Percentiles rank a stretch among this genome's conserved stretches.
phyloP scores from a whole-genome alignment of 192 early-diverging fungal genomes.

The Backusella tarrabulga region DNA sequence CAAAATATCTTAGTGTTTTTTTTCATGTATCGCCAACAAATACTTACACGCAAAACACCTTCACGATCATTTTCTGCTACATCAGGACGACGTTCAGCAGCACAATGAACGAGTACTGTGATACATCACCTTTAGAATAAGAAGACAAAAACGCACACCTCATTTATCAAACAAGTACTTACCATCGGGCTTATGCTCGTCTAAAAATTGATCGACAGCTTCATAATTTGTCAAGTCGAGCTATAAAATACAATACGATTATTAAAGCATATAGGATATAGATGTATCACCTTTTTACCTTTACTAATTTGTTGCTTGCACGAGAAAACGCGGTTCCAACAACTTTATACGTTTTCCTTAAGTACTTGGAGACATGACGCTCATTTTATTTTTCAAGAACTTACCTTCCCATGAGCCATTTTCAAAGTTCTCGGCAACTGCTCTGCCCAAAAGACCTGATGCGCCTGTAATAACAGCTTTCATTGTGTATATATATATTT shows the following conservation, averaged over 20 bases:
- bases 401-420: constrained; percentile 51
- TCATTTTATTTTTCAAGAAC: not conserved
- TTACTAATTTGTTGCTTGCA: constrained; percentile 48
- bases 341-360: constrained; percentile 37
- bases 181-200: constrained; percentile 55
- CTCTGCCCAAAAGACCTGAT: constrained; percentile 80
- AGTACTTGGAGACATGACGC: not conserved
- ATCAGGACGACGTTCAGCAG: constrained; percentile 84
- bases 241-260: constrained; percentile 20
- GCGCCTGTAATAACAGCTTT: constrained; percentile 79
- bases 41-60: constrained; percentile 50
- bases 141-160: too few species aligned
- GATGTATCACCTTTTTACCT: constrained; percentile 38
- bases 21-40: not conserved
- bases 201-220: constrained; percentile 54
- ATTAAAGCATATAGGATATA: not conserved
- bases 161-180: not conserved
- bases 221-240: constrained; percentile 64
- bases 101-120: constrained; percentile 73
- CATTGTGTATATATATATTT: constrained; percentile 33
- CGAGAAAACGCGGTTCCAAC: constrained; percentile 73
- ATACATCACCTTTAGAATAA: not conserved
- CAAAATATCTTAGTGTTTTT: not conserved
- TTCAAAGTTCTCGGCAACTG: constrained; percentile 57
- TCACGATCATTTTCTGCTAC: constrained; percentile 67